These are phyloP conservation scores for Debaryomyces psychrophilus DNA, from an alignment of 1,139 yeast species.

Conservation along the genomic window DNA sequence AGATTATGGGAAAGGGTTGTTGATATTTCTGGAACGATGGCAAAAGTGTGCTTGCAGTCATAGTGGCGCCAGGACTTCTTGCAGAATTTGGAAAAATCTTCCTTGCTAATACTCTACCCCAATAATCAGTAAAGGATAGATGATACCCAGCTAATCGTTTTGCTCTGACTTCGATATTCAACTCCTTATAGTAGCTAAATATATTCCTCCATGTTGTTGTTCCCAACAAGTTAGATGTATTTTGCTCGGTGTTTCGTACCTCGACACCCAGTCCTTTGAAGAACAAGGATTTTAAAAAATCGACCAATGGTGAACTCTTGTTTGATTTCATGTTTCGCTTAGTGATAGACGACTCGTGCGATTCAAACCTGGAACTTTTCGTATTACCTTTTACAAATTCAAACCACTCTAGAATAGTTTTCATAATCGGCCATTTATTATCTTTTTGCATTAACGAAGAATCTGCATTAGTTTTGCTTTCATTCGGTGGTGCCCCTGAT, in stretches of 20 bases:
- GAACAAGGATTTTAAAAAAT: slow-evolving; percentile 10
- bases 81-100: slow-evolving; percentile 43
- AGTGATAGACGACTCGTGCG: background rate
- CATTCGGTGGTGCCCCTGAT: background rate
- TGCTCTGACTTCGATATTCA: slow-evolving; percentile 55
- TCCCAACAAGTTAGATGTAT: background rate
- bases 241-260: background rate
- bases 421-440: background rate
- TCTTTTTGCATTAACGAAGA: background rate
- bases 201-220: slow-evolving; percentile 28
- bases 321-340: background rate
- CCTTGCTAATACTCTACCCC: slow-evolving; percentile 64
- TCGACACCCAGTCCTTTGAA: slow-evolving; percentile 1
- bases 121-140: slow-evolving; percentile 65
- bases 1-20: slow-evolving; percentile 49
- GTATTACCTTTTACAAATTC: background rate
- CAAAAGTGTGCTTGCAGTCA: slow-evolving; percentile 25
- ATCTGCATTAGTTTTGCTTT: background rate
- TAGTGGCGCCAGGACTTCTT: slow-evolving; percentile 39
- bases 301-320: slow-evolving; percentile 2
- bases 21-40: slow-evolving; percentile 24
- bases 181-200: slow-evolving; percentile 49
- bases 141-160: slow-evolving; percentile 57
- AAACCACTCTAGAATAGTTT: slow-evolving; percentile 4
- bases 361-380: background rate